phyloP scores from a whole-genome alignment of 331 rosid genomes.

The Pyrus hybrid region DNA sequence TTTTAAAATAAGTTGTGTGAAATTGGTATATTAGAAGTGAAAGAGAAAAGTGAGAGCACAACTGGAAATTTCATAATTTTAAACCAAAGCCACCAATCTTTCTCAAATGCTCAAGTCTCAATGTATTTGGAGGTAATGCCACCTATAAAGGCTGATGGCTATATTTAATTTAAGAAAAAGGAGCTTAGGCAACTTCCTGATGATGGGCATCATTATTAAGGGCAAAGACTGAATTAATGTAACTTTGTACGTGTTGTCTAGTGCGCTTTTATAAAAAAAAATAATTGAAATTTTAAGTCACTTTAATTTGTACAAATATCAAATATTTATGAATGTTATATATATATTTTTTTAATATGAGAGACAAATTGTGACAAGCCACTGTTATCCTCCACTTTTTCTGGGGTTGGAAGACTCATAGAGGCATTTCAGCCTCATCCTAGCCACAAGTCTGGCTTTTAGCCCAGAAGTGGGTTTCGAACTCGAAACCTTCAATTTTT shows the following conservation, averaged over 20 bases:
- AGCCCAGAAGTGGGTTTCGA: too few relatives aligned
- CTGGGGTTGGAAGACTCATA: accelerated
- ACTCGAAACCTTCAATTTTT: too few relatives aligned
- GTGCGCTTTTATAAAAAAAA: too few relatives aligned
- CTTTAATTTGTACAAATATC: too few relatives aligned
- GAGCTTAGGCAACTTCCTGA: constrained; percentile 16
- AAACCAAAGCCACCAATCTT: background rate
- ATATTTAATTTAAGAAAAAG: constrained; percentile 6
- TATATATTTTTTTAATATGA: too few relatives aligned
- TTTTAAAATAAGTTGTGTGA: too few relatives aligned
- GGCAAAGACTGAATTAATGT: background rate
- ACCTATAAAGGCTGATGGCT: background rate
- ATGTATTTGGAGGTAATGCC: background rate
- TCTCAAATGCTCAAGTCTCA: background rate
- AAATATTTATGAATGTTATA: too few relatives aligned
- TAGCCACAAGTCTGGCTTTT: too few relatives aligned
- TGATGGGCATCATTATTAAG: constrained; percentile 31
- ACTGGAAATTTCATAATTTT: background rate
- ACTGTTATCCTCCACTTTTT: too few relatives aligned
- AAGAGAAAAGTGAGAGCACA: background rate
- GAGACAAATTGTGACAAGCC: too few relatives aligned
- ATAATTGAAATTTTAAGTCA: background rate
- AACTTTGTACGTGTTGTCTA: background rate
- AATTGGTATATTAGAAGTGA: too few relatives aligned
- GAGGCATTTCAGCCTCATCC: too few relatives aligned